Conservation (phyloP, 2,329 filamentous ascomycete genomes). For the Aspergillus glaucus region DNA sequence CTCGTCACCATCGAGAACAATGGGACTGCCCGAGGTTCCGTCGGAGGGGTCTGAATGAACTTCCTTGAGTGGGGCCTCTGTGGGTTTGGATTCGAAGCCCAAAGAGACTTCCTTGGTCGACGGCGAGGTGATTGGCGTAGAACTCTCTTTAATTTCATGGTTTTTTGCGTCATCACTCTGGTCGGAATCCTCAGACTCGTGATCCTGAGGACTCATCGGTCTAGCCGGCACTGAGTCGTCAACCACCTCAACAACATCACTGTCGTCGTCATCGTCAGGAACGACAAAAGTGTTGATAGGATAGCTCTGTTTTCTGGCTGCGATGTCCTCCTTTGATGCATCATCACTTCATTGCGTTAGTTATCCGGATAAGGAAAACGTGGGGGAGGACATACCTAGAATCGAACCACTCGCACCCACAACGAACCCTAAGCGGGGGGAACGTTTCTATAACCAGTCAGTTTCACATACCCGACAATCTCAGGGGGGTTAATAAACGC, state of each 20-base stretch:
- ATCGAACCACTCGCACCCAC: constrained; percentile 24
- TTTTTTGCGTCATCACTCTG: constrained; percentile 10
- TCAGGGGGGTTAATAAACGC: constrained; percentile 5
- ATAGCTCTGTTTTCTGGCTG: constrained; percentile 2
- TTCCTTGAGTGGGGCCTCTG: background rate
- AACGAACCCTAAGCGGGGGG: constrained; percentile 27
- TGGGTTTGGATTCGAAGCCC: background rate
- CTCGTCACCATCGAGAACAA: constrained; percentile 12
- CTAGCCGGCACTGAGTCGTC: background rate
- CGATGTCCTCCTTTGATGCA: constrained; percentile 4
- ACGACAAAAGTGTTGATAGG: constrained; percentile 36
- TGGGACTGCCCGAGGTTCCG: constrained; percentile 9
- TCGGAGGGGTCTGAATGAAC: background rate
- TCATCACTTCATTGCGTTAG: constrained; percentile 5
- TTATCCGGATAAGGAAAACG: no score
- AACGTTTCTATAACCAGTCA: constrained; percentile 19
- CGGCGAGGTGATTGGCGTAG: constrained; percentile 19
- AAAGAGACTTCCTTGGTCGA: constrained; percentile 7
- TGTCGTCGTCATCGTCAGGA: constrained; percentile 37
- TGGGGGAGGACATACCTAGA: constrained; percentile 9
- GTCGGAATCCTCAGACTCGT: background rate
- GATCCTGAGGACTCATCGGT: background rate
- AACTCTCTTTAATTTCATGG: constrained; percentile 13
- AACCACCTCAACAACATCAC: constrained; percentile 17
- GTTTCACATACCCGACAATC: no score